Conservation (phyloP, 2,329 filamentous ascomycete genomes). For the Penicillium hordei region DNA sequence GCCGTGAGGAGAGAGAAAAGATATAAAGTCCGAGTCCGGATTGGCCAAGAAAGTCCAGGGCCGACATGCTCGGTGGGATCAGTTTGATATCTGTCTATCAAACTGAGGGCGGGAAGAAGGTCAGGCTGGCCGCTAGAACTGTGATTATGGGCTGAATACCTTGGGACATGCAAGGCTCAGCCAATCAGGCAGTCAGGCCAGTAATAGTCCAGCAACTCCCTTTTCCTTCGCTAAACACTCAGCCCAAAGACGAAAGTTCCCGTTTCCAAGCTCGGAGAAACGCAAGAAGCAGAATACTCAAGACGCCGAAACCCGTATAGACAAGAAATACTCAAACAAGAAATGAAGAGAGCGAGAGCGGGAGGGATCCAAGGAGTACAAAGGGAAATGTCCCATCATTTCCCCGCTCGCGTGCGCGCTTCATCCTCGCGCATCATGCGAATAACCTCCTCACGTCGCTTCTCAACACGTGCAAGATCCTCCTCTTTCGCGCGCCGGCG, state of each 20-base stretch:
- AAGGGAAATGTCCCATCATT: constrained; percentile 14
- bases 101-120: not conserved
- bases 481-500: constrained; percentile 66
- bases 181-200: not conserved
- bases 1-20: constrained; percentile 24
- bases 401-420: constrained; percentile 22
- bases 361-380: not conserved
- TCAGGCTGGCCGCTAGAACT: no score
- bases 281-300: constrained; percentile 17
- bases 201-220: not conserved
- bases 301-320: constrained; percentile 20
- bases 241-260: not conserved
- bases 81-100: not conserved
- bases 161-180: not conserved
- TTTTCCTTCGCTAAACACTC: not conserved
- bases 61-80: not conserved
- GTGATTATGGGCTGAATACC: no score
- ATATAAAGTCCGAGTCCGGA: constrained; percentile 2
- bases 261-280: constrained; percentile 7
- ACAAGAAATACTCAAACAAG: constrained; percentile 20
- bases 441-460: constrained; percentile 44
- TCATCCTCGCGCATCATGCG: constrained; percentile 43
- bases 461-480: constrained; percentile 50
- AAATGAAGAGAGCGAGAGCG: constrained; percentile 7
- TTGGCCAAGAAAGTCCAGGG: not conserved